Base-by-base conservation (phyloP, 176 grass and related monocot genomes). In the Echinochloa phyllopogon region DNA sequence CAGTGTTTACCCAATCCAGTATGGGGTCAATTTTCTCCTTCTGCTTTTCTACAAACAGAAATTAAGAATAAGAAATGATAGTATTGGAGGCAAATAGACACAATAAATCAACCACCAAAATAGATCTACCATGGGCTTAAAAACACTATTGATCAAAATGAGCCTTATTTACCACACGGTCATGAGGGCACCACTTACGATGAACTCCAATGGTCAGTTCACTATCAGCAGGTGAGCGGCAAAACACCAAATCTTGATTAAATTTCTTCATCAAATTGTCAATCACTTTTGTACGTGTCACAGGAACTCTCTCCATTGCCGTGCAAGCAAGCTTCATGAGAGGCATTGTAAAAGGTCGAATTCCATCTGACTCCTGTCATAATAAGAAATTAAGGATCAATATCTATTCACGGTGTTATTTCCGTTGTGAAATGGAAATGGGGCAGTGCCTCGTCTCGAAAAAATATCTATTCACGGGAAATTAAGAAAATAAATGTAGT, bases 271-370 rank as follows among this genome's bases (percentile, higher is more conserved):
- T 92, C 69, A 99, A 91, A 90, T 91, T 89, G 57, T 86, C 79
- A 82, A 99, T 90, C 36, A 98, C 82, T 77, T 90, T 98, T 7
- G 21, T 39, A 18, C 96, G 89, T 81, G 91, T 99, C 69, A 99
- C 16, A 16, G 96, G 96, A 88, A 99, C 93, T 86, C 96, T 91
- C 74, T 99, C 93, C 74, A 96, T 72, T 67, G 96, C 93, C 84
- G 96, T 99, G 75, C 91, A 99, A 44, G 91, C 78, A 87, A 99
- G 96, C 86, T 92, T 99, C 96, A 99, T 99, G 25, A 99, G 87
- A 88, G 96, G 96, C 96, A 99, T 99, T 7, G 87, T 94, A 91
- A 99, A 99, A 76, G 96, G 91, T 71, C 96, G 87, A 57, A 96
- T 99, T 39, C 93, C 96, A 92, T 99, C 93, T 87, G 83, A 80